A percentile compares a stretch with the other conserved stretches of the same genome.
These are phyloP conservation scores for Vairimorpha apis DNA, from an alignment of 371 early-diverging fungal genomes.

Conservation along the genomic window DNA sequence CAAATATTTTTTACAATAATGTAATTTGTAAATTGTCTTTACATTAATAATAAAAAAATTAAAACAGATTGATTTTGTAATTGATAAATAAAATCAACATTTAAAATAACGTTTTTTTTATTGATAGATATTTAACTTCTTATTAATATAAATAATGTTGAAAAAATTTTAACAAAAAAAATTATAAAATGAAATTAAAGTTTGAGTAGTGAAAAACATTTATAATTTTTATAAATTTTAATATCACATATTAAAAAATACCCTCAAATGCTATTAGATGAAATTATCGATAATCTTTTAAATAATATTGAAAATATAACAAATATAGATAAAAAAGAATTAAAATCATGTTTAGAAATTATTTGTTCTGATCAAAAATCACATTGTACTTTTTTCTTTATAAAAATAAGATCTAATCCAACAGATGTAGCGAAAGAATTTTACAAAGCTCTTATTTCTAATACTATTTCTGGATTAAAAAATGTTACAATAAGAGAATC, in stretches of 20 bases:
- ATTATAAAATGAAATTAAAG: too few relatives aligned
- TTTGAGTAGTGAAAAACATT: too few relatives aligned
- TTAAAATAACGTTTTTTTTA: too few relatives aligned
- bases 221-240: background rate
- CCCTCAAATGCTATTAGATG: slow-evolving; percentile 28
- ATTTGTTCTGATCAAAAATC: slow-evolving; percentile 20
- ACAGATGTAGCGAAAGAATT: slow-evolving; percentile 21
- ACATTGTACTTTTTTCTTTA: slow-evolving; percentile 45
- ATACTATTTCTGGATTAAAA: slow-evolving; percentile 14
- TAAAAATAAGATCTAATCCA: slow-evolving; percentile 29
- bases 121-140: too few relatives aligned
- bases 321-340: slow-evolving; percentile 13
- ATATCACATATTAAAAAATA: background rate
- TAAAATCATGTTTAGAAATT: slow-evolving; percentile 27
- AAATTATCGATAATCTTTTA: slow-evolving; percentile 31
- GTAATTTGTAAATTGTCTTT: too few relatives aligned
- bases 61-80: too few relatives aligned
- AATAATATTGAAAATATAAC: slow-evolving; percentile 11
- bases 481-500: slow-evolving; percentile 17
- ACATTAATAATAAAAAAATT: too few relatives aligned
- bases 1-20: too few relatives aligned
- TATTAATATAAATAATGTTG: too few relatives aligned
- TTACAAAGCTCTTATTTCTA: background rate
- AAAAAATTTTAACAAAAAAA: too few relatives aligned
- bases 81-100: too few relatives aligned